Evolutionary conservation across 805 yeast species (phyloP), one percentile per base, ranked within the genome.

Genomic region (Priceomyces fermenticarens): DNA sequence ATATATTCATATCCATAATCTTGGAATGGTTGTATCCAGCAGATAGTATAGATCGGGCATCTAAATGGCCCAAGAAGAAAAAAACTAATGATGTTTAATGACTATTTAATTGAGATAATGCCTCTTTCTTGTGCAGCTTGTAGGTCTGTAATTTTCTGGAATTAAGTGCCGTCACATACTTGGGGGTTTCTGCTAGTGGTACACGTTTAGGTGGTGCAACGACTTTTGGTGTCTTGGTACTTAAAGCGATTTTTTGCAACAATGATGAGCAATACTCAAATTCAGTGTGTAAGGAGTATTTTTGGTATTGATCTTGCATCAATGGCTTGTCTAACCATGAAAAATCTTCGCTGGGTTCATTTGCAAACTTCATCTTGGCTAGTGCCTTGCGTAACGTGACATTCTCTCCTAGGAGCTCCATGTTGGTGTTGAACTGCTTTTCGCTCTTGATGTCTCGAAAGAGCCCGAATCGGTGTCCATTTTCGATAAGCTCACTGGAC

Each of bases 1-100:
- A 93, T 63, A 74, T 83, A 26, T 71, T 88, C 36, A 48, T 93
- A 3, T 75, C 72, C 41, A 60, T 71, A 30, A 37, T 88, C 2
- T 65, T 93, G 45, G 93, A 88, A 49, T 78, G 79, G 75, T 55
- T 79, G 34, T 83, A 75, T 53, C 98, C 98, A 0, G 65, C 73
- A 12, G 70, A 67, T 1, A 62, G 72, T 14, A 85, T 93, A n/a
- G 97, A 93, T 52, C 52, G 59, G 37, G 96, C 82, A 0, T 65
- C 74, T 2, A 88, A 89, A 59, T 90, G 97, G 97, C 96, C 89
- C 1, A 63, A 49, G 39, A 54, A 54, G 33, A 38, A 30, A 5
- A 25, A 27, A 31, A 32, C 37, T 10, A n/a, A 39, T 30, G 34
- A 32, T 31, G 26, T 23, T 16, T 31, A 13, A 27, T 17, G 30